Conservation (phyloP, 176 grass and related monocot species). For the sorghum (Sorghum bicolor) region Sorghum_bicolor_NCBIv3 NC_012872.2:42100001-42100500, state of each 20-base stretch:
- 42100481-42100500: background rate
- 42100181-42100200: background rate
- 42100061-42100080: background rate
- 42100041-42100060: too few species aligned
- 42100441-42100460: slow-evolving; percentile 49
- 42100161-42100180: background rate
- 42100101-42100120: background rate
- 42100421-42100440: slow-evolving; percentile 37
- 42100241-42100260: slow-evolving; percentile 26
- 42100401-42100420: background rate
- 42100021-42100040: too few species aligned
- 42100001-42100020: too few species aligned
- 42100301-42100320: slow-evolving; percentile 37
- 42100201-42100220: background rate
- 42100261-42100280: slow-evolving; percentile 21
- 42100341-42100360: slow-evolving; percentile 28
- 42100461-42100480: slow-evolving; percentile 17
- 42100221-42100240: background rate
- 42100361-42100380: slow-evolving; percentile 38
- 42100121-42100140: background rate
- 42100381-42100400: slow-evolving; percentile 22
- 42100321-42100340: slow-evolving; percentile 49
- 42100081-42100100: background rate
- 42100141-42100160: background rate
- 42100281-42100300: slow-evolving; percentile 30